These are phyloP conservation scores for Morella rubra DNA, from an alignment of 306 rosid species.

Conservation along the genomic window DNA sequence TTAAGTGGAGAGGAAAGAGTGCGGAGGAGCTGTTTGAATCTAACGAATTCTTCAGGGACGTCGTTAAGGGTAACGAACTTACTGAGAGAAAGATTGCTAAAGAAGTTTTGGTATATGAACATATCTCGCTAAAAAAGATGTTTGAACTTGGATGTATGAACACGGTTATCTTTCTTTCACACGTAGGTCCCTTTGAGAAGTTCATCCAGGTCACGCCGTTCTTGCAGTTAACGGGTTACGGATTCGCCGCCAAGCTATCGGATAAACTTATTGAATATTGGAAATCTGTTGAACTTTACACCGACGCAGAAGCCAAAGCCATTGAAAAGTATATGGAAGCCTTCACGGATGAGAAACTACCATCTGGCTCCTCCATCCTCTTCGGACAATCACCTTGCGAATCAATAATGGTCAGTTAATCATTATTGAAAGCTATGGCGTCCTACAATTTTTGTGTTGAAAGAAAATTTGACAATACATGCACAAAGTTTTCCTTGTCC, in stretches of 20 bases:
- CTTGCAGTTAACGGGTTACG: constrained; percentile 49
- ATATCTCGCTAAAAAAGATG: too few species aligned
- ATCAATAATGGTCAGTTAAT: constrained; percentile 47
- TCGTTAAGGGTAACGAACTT: constrained; percentile 24
- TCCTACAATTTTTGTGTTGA: too few species aligned
- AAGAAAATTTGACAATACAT: too few species aligned
- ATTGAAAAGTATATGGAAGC: constrained; percentile 43
- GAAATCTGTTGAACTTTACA: constrained; percentile 66
- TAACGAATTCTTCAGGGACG: constrained; percentile 61
- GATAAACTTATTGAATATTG: constrained; percentile 60
- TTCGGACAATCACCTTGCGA: constrained; percentile 45
- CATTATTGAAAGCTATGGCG: neutral
- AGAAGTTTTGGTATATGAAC: too few species aligned
- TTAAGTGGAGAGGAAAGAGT: constrained; percentile 65
- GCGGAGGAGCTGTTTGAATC: constrained; percentile 48
- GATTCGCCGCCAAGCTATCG: constrained; percentile 58
- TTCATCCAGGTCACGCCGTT: constrained; percentile 49
- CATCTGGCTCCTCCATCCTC: constrained; percentile 65
- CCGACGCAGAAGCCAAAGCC: constrained; percentile 65
- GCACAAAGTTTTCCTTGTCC: too few species aligned
- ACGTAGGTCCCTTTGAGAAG: constrained; percentile 71
- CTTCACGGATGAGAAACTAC: constrained; percentile 50
- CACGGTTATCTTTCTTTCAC: neutral
- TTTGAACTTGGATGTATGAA: neutral
- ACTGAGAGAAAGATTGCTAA: too few species aligned